Evolutionary conservation across 257 asterid genomes (phyloP).

Genomic region (Solanum peruvianum): DNA sequence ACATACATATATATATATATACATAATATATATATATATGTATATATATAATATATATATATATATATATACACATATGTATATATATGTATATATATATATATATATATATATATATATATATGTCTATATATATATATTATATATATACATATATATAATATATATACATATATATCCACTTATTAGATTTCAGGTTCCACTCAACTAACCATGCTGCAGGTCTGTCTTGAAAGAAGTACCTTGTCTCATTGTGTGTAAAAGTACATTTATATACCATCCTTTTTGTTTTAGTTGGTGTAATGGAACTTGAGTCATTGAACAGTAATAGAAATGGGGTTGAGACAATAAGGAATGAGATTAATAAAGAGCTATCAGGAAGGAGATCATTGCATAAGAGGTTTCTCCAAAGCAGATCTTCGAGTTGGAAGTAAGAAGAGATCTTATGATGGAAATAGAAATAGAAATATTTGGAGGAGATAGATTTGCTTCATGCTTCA

Average conservation of each 20-base stretch:
- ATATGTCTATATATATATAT: too few relatives aligned
- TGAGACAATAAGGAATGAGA: background rate
- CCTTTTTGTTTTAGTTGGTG: background rate
- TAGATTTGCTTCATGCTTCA: background rate
- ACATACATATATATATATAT: too few relatives aligned
- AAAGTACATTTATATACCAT: background rate
- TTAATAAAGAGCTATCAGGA: constrained; percentile 24
- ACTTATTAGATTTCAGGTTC: background rate
- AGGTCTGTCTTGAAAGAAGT: background rate
- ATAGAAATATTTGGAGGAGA: background rate
- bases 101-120: too few relatives aligned
- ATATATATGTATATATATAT: too few relatives aligned
- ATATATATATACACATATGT: too few relatives aligned
- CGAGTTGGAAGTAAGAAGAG: too few relatives aligned
- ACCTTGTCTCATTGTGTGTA: background rate
- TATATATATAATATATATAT: too few relatives aligned
- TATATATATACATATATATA: too few relatives aligned
- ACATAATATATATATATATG: too few relatives aligned
- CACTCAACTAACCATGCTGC: background rate
- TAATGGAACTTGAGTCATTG: background rate
- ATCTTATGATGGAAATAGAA: too few relatives aligned
- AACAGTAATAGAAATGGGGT: background rate
- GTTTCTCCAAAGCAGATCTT: too few relatives aligned
- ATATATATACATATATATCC: background rate
- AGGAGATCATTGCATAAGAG: too few relatives aligned